These are phyloP conservation scores for Acanthamoeba healyi DNA, from an alignment of 208 protist species.

Conservation along the genomic window DNA sequence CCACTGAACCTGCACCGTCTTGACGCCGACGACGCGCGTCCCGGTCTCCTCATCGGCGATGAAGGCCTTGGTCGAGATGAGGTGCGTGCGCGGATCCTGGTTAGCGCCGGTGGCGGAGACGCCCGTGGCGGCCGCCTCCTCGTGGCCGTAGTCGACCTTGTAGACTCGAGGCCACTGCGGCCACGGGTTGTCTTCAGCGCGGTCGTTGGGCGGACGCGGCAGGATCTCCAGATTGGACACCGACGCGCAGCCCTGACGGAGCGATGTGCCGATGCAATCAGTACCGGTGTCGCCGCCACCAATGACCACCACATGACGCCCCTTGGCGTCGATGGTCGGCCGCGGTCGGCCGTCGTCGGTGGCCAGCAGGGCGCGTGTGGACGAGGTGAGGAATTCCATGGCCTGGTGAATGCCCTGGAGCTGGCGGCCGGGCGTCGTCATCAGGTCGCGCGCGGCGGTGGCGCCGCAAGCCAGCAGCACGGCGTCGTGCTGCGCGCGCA, in stretches of 20 bases:
- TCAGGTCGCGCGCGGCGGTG: conserved; percentile 88
- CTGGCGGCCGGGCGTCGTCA: conserved; percentile 85
- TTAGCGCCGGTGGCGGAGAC: conserved; percentile 32
- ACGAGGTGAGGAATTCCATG: conserved; percentile 90
- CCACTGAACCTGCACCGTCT: conserved; percentile 88
- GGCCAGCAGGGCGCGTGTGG: conserved; percentile 76
- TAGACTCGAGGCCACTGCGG: conserved; percentile 90
- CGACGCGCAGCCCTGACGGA: conserved; percentile 86
- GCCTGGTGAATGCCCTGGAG: conserved; percentile 90
- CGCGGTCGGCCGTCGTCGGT: not conserved
- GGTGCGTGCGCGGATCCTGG: conserved; percentile 88
- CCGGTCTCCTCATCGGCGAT: conserved; percentile 50
- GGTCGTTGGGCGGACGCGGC: conserved; percentile 81
- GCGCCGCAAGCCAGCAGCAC: conserved; percentile 88
- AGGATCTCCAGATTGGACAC: conserved; percentile 91
- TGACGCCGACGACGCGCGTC: conserved; percentile 86
- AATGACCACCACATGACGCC: conserved; percentile 91
- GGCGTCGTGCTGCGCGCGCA: conserved; percentile 84
- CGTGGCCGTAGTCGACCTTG: conserved; percentile 91
- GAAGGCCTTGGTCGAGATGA: conserved; percentile 87
- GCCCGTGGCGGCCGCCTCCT: conserved; percentile 81
- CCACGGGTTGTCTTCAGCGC: conserved; percentile 90
- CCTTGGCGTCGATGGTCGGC: conserved; percentile 26
- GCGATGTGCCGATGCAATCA: conserved; percentile 91
- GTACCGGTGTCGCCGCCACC: conserved; percentile 92